Evolutionary conservation across 805 yeast species (phyloP).

Genomic region (Wickerhamia fluorescens): DNA sequence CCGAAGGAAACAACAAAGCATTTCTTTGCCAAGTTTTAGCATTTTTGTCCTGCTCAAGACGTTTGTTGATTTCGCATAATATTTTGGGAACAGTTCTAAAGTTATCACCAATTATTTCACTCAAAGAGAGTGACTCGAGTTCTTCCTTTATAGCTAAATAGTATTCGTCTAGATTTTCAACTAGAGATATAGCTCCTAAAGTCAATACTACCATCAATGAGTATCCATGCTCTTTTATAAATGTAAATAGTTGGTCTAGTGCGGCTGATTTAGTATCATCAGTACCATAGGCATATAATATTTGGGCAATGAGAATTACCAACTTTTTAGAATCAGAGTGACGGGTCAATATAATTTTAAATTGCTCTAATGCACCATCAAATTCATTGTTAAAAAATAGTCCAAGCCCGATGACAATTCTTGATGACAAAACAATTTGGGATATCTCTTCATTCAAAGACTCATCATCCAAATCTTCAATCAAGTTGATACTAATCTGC

Average conservation of each 20-base stretch:
- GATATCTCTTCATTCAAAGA: constrained; percentile 17
- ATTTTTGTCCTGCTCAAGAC: constrained; percentile 20
- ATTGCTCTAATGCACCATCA: constrained; percentile 59
- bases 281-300: constrained; percentile 67
- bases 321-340: constrained; percentile 57
- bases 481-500: constrained; percentile 44
- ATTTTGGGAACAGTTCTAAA: constrained; percentile 53
- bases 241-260: constrained; percentile 67
- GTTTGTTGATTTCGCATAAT: constrained; percentile 42
- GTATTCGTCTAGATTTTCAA: constrained; percentile 52
- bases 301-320: constrained; percentile 70
- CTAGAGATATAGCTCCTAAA: constrained; percentile 71
- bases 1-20: constrained; percentile 70
- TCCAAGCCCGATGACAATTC: constrained; percentile 67
- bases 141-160: constrained; percentile 64
- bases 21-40: constrained; percentile 54
- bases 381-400: constrained; percentile 57
- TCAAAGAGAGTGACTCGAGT: constrained; percentile 43
- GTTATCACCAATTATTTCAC: constrained; percentile 43
- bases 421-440: constrained; percentile 44
- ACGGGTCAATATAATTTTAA: constrained; percentile 49
- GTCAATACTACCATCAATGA: constrained; percentile 62
- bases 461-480: constrained; percentile 30
- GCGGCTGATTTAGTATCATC: constrained; percentile 81
- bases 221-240: constrained; percentile 57